Evolutionary conservation across 331 rosid species (phyloP).

Genomic region (Telfairia occidentalis): DNA sequence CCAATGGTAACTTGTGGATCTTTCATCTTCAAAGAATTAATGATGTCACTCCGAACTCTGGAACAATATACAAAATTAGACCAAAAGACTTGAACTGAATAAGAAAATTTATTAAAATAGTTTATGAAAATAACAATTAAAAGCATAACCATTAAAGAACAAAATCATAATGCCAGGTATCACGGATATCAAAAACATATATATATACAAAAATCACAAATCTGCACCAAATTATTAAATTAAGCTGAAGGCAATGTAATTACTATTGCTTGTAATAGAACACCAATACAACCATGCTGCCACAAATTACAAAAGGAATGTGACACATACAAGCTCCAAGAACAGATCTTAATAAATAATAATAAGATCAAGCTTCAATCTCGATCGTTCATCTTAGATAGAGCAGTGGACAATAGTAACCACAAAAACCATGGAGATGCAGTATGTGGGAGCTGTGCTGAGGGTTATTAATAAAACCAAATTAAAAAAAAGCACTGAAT

Average conservation of each 20-base stretch:
- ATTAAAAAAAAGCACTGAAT: background rate
- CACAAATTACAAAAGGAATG: background rate
- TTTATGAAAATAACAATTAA: background rate
- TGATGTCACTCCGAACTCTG: conserved; percentile 74
- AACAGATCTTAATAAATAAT: background rate
- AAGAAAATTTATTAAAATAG: background rate
- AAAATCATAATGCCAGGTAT: no score
- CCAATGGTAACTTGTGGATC: conserved; percentile 59
- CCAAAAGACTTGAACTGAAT: background rate
- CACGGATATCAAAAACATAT: background rate
- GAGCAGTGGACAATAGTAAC: background rate
- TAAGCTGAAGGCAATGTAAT: background rate
- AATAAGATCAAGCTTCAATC: background rate
- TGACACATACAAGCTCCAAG: background rate
- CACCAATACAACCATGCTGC: background rate
- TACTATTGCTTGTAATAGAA: background rate
- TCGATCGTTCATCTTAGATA: background rate
- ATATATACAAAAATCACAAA: background rate
- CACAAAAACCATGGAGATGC: background rate
- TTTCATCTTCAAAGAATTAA: conserved; percentile 57
- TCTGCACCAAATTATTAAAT: background rate
- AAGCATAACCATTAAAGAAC: background rate
- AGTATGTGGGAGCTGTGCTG: background rate
- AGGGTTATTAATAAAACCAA: background rate
- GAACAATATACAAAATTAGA: conserved; percentile 11